Evolutionary conservation across 225 moss, liverwort and hornwort species (phyloP).

Genomic region (Polytrichum formosum): DNA sequence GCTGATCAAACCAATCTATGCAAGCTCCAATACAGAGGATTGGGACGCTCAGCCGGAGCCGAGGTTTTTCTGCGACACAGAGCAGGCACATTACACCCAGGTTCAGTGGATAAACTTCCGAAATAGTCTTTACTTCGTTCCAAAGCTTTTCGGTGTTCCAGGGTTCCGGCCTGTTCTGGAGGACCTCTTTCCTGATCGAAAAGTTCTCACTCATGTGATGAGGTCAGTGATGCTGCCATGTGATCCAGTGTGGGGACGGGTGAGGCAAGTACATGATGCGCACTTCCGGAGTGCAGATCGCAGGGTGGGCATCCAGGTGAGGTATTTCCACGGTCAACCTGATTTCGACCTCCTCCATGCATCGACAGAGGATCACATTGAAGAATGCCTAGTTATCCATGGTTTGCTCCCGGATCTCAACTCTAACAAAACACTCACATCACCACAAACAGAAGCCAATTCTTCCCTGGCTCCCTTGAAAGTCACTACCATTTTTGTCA

Average conservation of each 20-base stretch:
- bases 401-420: constrained; percentile 15
- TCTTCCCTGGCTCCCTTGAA: constrained; percentile 5
- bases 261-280: constrained; percentile 43
- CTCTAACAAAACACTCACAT: neutral
- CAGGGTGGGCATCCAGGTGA: constrained; percentile 47
- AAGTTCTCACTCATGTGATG: constrained; percentile 43
- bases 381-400: constrained; percentile 20
- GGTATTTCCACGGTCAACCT: constrained; percentile 35
- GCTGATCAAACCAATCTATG: constrained; percentile 17
- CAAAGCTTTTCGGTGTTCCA: constrained; percentile 56
- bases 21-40: constrained; percentile 38
- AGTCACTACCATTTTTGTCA: constrained; percentile 50
- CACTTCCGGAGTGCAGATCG: constrained; percentile 42
- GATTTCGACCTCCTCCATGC: constrained; percentile 35
- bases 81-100: constrained; percentile 51
- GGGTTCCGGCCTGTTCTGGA: constrained; percentile 44
- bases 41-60: constrained; percentile 62
- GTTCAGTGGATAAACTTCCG: constrained; percentile 59
- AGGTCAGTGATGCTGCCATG: constrained; percentile 55
- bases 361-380: constrained; percentile 15
- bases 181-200: constrained; percentile 47
- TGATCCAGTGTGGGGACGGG: constrained; percentile 47
- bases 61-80: constrained; percentile 64
- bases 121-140: constrained; percentile 54
- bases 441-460: neutral